These are phyloP conservation scores for Epichloe bromicola DNA, from an alignment of 2,329 filamentous ascomycete genomes.

Conservation along the genomic window DNA sequence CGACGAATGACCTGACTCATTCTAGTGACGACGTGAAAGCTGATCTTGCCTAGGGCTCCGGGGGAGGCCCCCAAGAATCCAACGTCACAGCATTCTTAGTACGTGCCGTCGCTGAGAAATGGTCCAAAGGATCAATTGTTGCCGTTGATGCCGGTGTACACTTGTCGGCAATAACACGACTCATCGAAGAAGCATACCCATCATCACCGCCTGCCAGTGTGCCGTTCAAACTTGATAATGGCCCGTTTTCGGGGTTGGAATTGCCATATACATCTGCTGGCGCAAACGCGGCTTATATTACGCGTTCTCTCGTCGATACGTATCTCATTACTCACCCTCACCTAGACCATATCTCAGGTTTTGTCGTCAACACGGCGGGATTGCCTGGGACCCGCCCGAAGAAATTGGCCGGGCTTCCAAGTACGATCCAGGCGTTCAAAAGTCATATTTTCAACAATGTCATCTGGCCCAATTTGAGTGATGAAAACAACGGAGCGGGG, in stretches of 20 bases:
- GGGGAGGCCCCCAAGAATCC: slow-evolving; percentile 80
- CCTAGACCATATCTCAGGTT: slow-evolving; percentile 82
- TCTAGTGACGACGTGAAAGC: not conserved
- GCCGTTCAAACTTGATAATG: slow-evolving; percentile 45
- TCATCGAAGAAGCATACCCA: slow-evolving; percentile 49
- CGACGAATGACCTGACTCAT: not conserved
- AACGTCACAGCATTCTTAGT: slow-evolving; percentile 85
- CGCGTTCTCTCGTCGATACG: slow-evolving; percentile 67
- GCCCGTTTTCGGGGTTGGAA: slow-evolving; percentile 70
- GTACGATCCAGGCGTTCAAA: slow-evolving; percentile 86
- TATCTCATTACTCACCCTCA: slow-evolving; percentile 96
- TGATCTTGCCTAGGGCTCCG: slow-evolving; percentile 52
- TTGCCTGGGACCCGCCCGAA: slow-evolving; percentile 73
- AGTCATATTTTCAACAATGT: slow-evolving; percentile 94
- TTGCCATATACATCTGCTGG: slow-evolving; percentile 52
- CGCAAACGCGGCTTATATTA: slow-evolving; percentile 72
- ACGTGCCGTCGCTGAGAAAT: slow-evolving; percentile 63
- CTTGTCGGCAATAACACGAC: slow-evolving; percentile 69
- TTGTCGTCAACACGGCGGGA: slow-evolving; percentile 86
- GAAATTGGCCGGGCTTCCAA: slow-evolving; percentile 70
- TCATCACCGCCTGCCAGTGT: slow-evolving; percentile 14
- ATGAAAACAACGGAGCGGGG: slow-evolving; percentile 89
- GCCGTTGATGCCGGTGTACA: slow-evolving; percentile 93
- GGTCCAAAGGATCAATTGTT: slow-evolving; percentile 70
- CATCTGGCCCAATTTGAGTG: slow-evolving; percentile 94